Base-by-base conservation (phyloP, 2,329 filamentous ascomycete genomes). In the Colletotrichum sp. region DNA sequence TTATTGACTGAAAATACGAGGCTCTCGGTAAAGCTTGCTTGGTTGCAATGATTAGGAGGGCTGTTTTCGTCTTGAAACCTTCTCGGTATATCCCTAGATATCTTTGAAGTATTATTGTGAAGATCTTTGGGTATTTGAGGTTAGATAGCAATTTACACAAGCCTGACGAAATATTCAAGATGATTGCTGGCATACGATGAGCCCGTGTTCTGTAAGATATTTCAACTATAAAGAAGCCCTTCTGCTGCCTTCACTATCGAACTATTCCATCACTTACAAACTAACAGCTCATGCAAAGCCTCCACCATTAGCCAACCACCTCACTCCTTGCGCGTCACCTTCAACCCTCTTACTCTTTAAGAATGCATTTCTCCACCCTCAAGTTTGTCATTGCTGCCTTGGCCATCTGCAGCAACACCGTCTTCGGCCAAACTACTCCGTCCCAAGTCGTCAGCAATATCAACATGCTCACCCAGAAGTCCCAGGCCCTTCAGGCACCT, bases 391-490 rank as follows among this genome's bases (percentile, higher is more conserved):
- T 76, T 21, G 71, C 76, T 2, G 77, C 74, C 2, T 56, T 79
- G 32, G 78, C 79, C 2, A 21, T 79, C 18, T 70, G 78, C 34
- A 71, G 77, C 26, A 67, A 72, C 6, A 62, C 79, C 16, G 75
- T 77, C 13, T 21, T 79, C 21, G 75, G 75, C 21, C 73, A 77
- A 12, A 14, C 77, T 18, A 77, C 78, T 5, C 28, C 78, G 7
- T 7, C 59, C 3, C 59, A 83, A 32, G 73, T 83, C 4, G 79
- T 78, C 4, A 30, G 16, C 0, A 80, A 80, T 77, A 79, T 84
- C 59, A 58, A 79, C 0, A 10, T 32, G 5, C 12, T 84, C 30
- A 82, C 80, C 1, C 3, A 9, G 0, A 80, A 80, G 69, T 82
- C 81, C 2, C 72, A 79, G 32, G 76, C 62, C 7, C 79, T 84